Conservation (phyloP, 257 asterid genomes). For the Cordia subcordata region DNA sequence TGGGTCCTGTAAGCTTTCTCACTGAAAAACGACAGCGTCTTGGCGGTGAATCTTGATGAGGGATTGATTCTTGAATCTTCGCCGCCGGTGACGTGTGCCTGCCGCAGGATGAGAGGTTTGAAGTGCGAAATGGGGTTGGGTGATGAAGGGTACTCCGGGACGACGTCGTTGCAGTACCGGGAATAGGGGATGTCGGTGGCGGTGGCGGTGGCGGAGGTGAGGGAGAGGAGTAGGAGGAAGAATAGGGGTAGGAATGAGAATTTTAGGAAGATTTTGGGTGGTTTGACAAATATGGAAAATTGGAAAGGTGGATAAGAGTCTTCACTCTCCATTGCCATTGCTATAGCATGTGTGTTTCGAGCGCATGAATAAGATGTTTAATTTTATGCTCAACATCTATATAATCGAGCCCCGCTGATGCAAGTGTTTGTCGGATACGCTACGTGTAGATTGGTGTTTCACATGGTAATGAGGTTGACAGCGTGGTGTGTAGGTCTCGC, state of each 20-base stretch:
- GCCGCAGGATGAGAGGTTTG: conserved; percentile 25
- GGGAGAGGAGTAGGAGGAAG: conserved; percentile 23
- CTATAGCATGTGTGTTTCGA: too few relatives aligned
- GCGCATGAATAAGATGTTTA: too few relatives aligned
- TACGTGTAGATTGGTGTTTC: too few relatives aligned
- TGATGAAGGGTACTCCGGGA: conserved; percentile 33
- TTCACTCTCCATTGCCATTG: too few relatives aligned
- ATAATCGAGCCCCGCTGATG: too few relatives aligned
- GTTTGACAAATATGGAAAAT: conserved; percentile 3
- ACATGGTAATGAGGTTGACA: too few relatives aligned
- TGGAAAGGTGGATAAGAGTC: too few relatives aligned
- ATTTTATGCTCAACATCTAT: too few relatives aligned
- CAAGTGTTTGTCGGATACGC: too few relatives aligned
- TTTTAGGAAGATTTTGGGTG: neutral
- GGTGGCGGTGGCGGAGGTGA: conserved; percentile 19
- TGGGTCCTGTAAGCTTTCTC: conserved; percentile 41
- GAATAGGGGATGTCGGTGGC: conserved; percentile 37
- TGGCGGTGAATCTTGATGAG: conserved; percentile 3
- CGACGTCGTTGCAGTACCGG: conserved; percentile 43
- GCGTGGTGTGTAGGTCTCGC: too few relatives aligned
- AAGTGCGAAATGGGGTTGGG: conserved; percentile 29
- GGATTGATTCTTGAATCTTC: conserved; percentile 5
- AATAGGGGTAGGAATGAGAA: conserved; percentile 9
- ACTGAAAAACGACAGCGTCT: conserved; percentile 34
- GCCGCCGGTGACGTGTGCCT: conserved; percentile 32